A percentile compares a stretch with the other conserved stretches of the same genome.
phyloP scores from a whole-genome alignment of 2,329 filamentous ascomycete genomes.

The Thyridium curvatum region DNA sequence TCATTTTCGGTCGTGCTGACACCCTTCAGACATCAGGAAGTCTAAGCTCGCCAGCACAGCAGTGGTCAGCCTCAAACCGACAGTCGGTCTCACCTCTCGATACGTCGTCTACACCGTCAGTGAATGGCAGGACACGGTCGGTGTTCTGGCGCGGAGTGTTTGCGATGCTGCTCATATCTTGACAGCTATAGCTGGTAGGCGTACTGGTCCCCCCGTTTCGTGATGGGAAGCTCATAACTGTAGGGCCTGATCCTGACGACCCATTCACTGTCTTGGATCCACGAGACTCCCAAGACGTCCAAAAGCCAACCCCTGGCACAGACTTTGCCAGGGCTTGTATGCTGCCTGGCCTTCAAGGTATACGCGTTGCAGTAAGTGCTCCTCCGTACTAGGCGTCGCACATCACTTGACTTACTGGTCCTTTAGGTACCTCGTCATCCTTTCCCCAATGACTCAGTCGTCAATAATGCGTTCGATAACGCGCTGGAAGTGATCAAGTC shows the following conservation, averaged over 20 bases:
- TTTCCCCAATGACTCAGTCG: neutral
- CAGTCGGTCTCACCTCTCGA: constrained; percentile 57
- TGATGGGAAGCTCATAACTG: no score
- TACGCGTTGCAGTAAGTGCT: no score
- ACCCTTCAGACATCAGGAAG: no score
- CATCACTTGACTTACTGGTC: neutral
- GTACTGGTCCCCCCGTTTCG: no score
- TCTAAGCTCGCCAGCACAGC: no score
- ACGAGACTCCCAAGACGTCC: neutral
- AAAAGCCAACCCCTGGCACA: constrained; percentile 4
- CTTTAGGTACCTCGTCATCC: no score
- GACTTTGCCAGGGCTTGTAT: constrained; percentile 1
- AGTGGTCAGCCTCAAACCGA: constrained; percentile 62
- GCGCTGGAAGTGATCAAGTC: neutral
- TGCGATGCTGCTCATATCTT: constrained; percentile 40
- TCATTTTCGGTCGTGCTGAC: no score
- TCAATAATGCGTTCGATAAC: neutral
- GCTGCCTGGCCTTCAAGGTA: neutral
- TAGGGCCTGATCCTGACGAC: no score
- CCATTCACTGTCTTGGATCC: no score
- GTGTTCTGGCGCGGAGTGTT: constrained; percentile 51
- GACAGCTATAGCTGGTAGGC: constrained; percentile 9
- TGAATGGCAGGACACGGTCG: constrained; percentile 52
- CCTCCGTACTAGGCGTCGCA: no score
- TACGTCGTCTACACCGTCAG: constrained; percentile 54